These are phyloP conservation scores for Austroboletus eburneus DNA, from an alignment of 768 basidiomycete species.

Conservation along the genomic window DNA sequence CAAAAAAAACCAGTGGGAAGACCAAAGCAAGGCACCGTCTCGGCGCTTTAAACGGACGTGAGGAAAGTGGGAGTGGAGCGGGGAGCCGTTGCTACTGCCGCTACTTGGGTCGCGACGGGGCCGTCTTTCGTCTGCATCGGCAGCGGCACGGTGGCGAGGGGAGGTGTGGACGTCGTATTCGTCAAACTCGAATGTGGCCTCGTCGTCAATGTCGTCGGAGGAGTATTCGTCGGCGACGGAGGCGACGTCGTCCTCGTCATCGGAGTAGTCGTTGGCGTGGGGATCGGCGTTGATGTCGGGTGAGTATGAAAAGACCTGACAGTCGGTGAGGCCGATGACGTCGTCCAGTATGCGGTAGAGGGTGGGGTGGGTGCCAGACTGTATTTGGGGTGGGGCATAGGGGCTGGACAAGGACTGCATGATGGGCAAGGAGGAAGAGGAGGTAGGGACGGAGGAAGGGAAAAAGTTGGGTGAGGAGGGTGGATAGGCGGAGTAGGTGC, in stretches of 20 bases:
- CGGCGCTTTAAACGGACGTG: slow-evolving; percentile 50
- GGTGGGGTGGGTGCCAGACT: slow-evolving; percentile 83
- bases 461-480: slow-evolving; percentile 69
- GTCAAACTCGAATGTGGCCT: slow-evolving; percentile 73
- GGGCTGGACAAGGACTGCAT: slow-evolving; percentile 57
- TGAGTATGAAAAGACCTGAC: slow-evolving; percentile 92
- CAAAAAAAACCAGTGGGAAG: slow-evolving; percentile 95
- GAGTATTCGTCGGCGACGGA: slow-evolving; percentile 66
- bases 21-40: slow-evolving; percentile 86
- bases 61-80: slow-evolving; percentile 35
- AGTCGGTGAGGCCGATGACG: slow-evolving; percentile 84
- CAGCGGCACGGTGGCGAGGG: slow-evolving; percentile 7
- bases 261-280: slow-evolving; percentile 77
- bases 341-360: slow-evolving; percentile 87
- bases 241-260: slow-evolving; percentile 73
- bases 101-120: slow-evolving; percentile 30
- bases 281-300: slow-evolving; percentile 95
- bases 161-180: slow-evolving; percentile 66
- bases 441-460: slow-evolving; percentile 63
- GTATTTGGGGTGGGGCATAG: slow-evolving; percentile 66
- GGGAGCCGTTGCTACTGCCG: slow-evolving; percentile 32
- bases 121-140: slow-evolving; percentile 4
- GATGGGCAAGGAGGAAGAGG: slow-evolving; percentile 69
- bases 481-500: slow-evolving; percentile 85
- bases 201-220: slow-evolving; percentile 70